Evolutionary conservation across 352 stramenopile species (phyloP), one percentile per base, ranked within the genome.

Genomic region (Globisporangium yorkense): DNA sequence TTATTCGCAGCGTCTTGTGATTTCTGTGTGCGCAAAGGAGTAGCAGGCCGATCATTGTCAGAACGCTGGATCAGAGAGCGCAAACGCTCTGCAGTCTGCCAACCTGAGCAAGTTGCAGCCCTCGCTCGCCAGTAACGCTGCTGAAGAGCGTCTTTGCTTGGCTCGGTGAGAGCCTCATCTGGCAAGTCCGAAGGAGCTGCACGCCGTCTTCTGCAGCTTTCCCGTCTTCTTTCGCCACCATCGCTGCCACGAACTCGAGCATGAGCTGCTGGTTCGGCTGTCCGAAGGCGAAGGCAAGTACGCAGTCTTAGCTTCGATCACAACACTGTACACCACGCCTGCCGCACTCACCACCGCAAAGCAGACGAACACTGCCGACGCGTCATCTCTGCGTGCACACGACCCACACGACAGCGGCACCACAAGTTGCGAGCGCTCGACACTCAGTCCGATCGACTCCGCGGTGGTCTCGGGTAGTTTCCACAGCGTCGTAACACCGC

Each of bases 321-420:
- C 8, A 18, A 33, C 35, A 45, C 7, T 12, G 20, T 3, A 47
- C 24, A 44, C n/a, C 3, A 51, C 33, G 37, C 24, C 48, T 29
- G 4, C 6, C 6, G 6, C 4, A 55, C 47, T 2, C 33, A 80
- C 67, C 59, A 67, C 51, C n/a, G 59, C 27, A 48, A 88, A 88
- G 44, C 79, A 81, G 8, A 86, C 68, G 12, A 84, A 56, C 10
- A 77, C 20, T 0, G 56, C 58, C 4, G 51, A 56, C 1, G 47
- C 61, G 37, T 70, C 59, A 0, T 77, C 72, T 20, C 65, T 67
- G 29, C 63, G 57, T n/a, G 60, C 57, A 5, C 59, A 62, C 2
- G 75, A 7, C 2, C 77, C 77, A 33, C 47, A 70, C n/a, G 79
- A 72, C 33, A 88, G 64, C 5, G 79, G 79, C 15, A 89, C 72